These are phyloP conservation scores for Cryptosporidium xiaoi DNA, from an alignment of 169 alveolate genomes.

Conservation along the genomic window DNA sequence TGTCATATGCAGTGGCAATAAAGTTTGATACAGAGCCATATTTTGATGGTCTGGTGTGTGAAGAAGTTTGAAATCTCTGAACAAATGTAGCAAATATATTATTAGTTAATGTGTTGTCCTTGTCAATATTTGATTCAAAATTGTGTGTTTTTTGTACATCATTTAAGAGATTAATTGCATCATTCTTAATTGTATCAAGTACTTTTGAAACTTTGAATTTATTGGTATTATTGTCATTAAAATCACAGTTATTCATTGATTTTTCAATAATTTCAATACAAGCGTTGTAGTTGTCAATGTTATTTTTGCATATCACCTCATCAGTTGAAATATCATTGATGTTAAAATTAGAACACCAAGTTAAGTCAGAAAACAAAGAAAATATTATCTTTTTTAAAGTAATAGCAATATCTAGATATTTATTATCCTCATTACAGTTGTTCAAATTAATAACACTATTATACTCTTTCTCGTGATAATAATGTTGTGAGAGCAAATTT, in stretches of 20 bases:
- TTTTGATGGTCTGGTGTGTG: slow-evolving; percentile 14
- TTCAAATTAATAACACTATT: not conserved
- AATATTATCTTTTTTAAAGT: not conserved
- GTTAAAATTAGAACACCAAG: slow-evolving; percentile 2
- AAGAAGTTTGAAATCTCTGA: slow-evolving; percentile 14
- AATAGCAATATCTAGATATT: too few species aligned
- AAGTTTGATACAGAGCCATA: slow-evolving; percentile 29
- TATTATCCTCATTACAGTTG: not conserved
- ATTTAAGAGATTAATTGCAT: not conserved
- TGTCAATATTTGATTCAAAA: not conserved
- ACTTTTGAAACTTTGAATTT: not conserved
- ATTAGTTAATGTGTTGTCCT: not conserved
- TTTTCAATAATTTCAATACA: not conserved
- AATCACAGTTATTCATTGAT: too few species aligned
- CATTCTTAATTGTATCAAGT: too few species aligned
- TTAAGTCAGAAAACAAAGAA: slow-evolving; percentile 14
- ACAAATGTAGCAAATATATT: slow-evolving; percentile 1
- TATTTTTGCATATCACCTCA: not conserved
- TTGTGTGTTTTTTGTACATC: not conserved
- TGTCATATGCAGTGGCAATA: slow-evolving; percentile 35
- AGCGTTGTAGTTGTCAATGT: not conserved
- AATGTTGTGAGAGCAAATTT: too few species aligned
- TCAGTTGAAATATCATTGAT: not conserved
- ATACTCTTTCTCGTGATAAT: not conserved
- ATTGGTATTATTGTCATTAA: too few species aligned